Percentiles rank a stretch among this genome's conserved stretches.
Evolutionary conservation across 768 basidiomycete species (phyloP).

Genomic region (Hygrophoropsis aurantiaca): DNA sequence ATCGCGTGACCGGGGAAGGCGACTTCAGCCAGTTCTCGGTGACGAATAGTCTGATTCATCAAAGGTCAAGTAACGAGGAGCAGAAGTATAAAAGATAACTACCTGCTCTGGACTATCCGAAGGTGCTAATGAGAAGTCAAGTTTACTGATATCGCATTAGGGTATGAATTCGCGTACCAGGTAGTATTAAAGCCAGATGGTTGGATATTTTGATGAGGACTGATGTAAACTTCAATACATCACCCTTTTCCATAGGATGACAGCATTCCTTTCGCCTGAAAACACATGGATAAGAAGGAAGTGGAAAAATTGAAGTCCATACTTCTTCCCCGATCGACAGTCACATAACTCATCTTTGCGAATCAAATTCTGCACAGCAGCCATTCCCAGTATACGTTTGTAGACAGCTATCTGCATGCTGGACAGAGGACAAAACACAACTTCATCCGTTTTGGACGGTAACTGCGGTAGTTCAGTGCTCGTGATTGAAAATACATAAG

Average conservation of each 20-base stretch:
- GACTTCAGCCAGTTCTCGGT: conserved; percentile 58
- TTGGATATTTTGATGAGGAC: conserved; percentile 88
- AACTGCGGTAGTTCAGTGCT: conserved; percentile 45
- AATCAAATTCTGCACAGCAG: conserved; percentile 69
- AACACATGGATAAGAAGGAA: conserved; percentile 11
- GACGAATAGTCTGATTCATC: conserved; percentile 42
- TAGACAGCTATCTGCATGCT: conserved; percentile 70
- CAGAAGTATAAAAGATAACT: background rate
- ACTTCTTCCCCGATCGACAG: conserved; percentile 67
- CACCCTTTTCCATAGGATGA: conserved; percentile 41
- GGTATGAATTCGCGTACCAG: conserved; percentile 44
- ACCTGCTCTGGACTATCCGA: conserved; percentile 73
- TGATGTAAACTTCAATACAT: conserved; percentile 75
- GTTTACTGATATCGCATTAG: background rate
- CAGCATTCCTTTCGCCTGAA: conserved; percentile 62
- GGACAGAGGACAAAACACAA: conserved; percentile 92
- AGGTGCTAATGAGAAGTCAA: conserved; percentile 45
- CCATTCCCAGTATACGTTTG: conserved; percentile 62
- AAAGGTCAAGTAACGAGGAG: conserved; percentile 2
- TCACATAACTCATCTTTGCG: conserved; percentile 69
- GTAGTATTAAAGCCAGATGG: conserved; percentile 84
- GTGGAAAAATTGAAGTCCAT: conserved; percentile 14
- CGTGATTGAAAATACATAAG: background rate
- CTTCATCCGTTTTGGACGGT: conserved; percentile 84
- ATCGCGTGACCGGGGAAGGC: conserved; percentile 59